phyloP scores from a whole-genome alignment of 345 rosid species.

The Ceriops zippeliana region DNA sequence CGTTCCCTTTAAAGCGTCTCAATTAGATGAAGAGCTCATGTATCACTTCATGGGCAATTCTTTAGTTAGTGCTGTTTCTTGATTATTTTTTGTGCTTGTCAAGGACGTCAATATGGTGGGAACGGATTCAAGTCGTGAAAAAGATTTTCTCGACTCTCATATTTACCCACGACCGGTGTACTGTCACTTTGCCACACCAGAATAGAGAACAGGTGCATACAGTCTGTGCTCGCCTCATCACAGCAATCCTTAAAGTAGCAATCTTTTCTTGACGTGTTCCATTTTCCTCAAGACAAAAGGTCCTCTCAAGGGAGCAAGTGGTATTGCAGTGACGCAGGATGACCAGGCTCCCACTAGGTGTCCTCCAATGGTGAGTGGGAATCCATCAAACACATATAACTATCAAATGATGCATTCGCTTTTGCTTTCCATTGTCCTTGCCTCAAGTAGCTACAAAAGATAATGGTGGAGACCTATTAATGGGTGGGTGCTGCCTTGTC shows the following conservation, averaged over 20 bases:
- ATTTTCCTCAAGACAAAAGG: background rate
- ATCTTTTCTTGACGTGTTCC: background rate
- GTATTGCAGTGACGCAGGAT: background rate
- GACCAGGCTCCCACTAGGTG: constrained; percentile 10
- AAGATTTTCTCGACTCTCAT: background rate
- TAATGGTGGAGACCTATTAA: background rate
- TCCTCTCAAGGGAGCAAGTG: background rate
- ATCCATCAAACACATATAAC: background rate
- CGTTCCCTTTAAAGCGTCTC: background rate
- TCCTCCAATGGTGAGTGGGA: constrained; percentile 9
- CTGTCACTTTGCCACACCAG: background rate
- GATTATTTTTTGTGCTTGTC: background rate
- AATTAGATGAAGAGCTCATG: background rate
- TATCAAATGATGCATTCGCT: background rate
- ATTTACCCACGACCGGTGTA: background rate
- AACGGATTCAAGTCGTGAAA: background rate
- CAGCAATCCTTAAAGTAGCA: background rate
- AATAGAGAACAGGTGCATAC: background rate
- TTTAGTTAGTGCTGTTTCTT: background rate
- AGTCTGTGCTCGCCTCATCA: background rate
- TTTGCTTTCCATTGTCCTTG: constrained; percentile 12
- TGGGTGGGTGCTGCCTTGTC: background rate
- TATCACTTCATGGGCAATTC: background rate
- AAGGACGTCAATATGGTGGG: background rate
- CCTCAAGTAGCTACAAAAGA: background rate